These are phyloP conservation scores for Ophiostoma sp. DNA, from an alignment of 2,329 filamentous ascomycete species.

Conservation along the genomic window DNA sequence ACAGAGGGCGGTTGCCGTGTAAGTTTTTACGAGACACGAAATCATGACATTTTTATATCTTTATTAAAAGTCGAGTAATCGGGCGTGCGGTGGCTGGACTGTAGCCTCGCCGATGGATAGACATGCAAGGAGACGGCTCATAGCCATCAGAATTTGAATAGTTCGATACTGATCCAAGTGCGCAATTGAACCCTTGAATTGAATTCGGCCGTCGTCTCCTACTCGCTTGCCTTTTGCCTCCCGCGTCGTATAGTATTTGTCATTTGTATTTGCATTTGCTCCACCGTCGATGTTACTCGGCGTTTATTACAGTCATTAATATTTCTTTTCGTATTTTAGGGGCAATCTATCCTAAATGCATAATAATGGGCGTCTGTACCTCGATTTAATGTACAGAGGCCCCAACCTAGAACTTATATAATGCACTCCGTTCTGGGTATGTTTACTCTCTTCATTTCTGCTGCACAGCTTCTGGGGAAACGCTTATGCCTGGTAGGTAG, in stretches of 20 bases:
- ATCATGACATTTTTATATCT: background rate
- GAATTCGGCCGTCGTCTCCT: too few species aligned
- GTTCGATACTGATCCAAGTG: too few species aligned
- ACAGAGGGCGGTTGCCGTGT: background rate
- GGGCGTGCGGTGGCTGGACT: too few species aligned
- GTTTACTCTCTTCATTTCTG: background rate
- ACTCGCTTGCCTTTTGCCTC: too few species aligned
- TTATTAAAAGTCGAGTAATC: too few species aligned
- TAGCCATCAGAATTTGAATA: too few species aligned
- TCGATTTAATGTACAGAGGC: constrained; percentile 12
- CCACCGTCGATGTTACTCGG: too few species aligned
- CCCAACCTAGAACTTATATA: constrained; percentile 3
- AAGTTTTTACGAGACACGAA: background rate
- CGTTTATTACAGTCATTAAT: constrained; percentile 6
- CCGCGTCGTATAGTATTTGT: too few species aligned
- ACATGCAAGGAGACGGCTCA: too few species aligned
- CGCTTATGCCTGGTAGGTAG: constrained; percentile 87
- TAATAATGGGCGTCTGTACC: constrained; percentile 7
- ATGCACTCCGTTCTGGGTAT: constrained; percentile 14
- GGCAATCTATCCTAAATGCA: constrained; percentile 19
- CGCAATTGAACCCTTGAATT: too few species aligned
- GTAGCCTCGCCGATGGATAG: too few species aligned
- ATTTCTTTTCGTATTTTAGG: constrained; percentile 14
- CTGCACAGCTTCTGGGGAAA: background rate
- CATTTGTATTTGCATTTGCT: too few species aligned